Percentiles rank a stretch among this genome's conserved stretches.
These are phyloP conservation scores for Chimonanthus salicifolius DNA, from an alignment of 164 flowering plant species.

Conservation along the genomic window DNA sequence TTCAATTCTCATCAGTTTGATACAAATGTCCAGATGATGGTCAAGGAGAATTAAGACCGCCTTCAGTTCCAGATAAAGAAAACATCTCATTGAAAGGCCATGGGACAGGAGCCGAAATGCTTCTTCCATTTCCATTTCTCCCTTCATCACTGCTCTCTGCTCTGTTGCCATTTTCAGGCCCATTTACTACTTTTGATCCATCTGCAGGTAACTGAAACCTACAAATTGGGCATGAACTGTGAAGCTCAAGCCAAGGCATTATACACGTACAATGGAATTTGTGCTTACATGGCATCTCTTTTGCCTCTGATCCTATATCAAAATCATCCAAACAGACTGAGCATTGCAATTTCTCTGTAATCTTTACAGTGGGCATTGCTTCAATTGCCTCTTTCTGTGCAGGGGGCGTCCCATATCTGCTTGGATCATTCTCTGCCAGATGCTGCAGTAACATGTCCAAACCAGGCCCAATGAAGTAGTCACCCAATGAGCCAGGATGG, in stretches of 20 bases:
- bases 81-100: conserved; percentile 64
- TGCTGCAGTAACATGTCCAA: conserved; percentile 76
- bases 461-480: conserved; percentile 71
- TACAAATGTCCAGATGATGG: conserved; percentile 18
- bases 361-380: conserved; percentile 62
- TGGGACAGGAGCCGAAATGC: conserved; percentile 38
- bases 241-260: conserved; percentile 79
- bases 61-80: conserved; percentile 38
- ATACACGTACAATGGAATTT: conserved; percentile 70
- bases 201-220: conserved; percentile 68
- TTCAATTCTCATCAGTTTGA: conserved; percentile 33
- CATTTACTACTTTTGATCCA: conserved; percentile 41
- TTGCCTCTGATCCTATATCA: conserved; percentile 58
- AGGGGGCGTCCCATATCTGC: conserved; percentile 85
- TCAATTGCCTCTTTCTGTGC: conserved; percentile 70
- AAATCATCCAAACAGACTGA: conserved; percentile 80
- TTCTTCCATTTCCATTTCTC: conserved; percentile 37
- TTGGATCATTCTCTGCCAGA: conserved; percentile 84
- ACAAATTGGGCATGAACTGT: conserved; percentile 88
- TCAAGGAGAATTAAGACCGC: conserved; percentile 26
- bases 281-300: conserved; percentile 89
- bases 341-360: conserved; percentile 48
- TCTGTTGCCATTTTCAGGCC: conserved; percentile 13
- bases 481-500: conserved; percentile 52
- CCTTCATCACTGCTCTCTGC: conserved; percentile 14